phyloP scores from a whole-genome alignment of 306 rosid genomes.

The Aeschynomene evenia region DNA sequence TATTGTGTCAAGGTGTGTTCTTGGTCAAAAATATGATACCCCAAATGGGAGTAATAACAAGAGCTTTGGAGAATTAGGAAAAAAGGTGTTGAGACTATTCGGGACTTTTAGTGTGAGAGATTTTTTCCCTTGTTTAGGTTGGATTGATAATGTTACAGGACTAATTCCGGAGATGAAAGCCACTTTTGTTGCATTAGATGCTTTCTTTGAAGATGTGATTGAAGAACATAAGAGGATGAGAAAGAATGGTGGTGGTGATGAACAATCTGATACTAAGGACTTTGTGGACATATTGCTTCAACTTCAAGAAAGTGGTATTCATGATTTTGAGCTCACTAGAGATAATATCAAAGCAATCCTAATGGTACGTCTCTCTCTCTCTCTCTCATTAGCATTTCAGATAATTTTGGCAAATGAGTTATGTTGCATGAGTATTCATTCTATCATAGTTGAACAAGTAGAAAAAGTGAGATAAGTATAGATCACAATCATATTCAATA shows the following conservation, averaged over 20 bases:
- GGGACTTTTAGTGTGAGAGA: background rate
- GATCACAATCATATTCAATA: no score
- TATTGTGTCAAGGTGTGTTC: slow-evolving; percentile 27
- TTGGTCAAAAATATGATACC: slow-evolving; percentile 25
- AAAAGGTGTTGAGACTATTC: background rate
- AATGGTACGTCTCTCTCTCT: background rate
- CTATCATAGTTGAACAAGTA: no score
- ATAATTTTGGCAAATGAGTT: no score
- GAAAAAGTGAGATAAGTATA: no score
- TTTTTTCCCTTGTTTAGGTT: background rate
- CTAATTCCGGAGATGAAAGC: background rate
- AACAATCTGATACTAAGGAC: background rate
- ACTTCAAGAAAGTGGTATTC: background rate
- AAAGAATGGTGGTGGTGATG: background rate
- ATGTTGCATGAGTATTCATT: no score
- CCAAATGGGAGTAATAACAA: background rate
- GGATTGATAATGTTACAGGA: slow-evolving; percentile 21
- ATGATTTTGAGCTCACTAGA: background rate
- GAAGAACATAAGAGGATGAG: background rate
- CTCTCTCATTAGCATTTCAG: background rate
- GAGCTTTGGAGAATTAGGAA: background rate
- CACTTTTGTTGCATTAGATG: background rate
- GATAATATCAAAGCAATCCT: background rate
- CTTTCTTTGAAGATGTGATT: background rate
- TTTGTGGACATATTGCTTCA: slow-evolving; percentile 20